Conservation (phyloP, 768 basidiomycete genomes). For the Mycena galopus region DNA sequence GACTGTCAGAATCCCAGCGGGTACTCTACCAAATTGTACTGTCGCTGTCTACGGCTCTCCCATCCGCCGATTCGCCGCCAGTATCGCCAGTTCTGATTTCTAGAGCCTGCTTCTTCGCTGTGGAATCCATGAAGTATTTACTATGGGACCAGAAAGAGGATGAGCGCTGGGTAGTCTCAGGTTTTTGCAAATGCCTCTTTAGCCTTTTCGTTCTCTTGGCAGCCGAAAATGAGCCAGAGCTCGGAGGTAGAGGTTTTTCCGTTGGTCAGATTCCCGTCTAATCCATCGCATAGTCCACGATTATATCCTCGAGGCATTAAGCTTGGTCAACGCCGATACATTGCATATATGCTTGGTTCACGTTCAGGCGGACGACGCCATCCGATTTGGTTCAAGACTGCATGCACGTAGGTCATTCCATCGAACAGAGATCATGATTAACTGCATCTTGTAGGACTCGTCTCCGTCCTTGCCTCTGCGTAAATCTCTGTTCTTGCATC, state of each 20-base stretch:
- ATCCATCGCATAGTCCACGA: slow-evolving; percentile 46
- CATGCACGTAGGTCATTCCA: slow-evolving; percentile 46
- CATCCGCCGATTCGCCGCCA: slow-evolving; percentile 27
- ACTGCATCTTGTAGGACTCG: slow-evolving; percentile 4
- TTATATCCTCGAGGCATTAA: slow-evolving; percentile 48
- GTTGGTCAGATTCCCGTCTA: not conserved
- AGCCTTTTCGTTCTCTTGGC: slow-evolving; percentile 44
- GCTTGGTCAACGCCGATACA: slow-evolving; percentile 36
- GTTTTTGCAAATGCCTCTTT: slow-evolving; percentile 45
- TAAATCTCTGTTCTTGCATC: not conserved
- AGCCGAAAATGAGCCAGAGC: slow-evolving; percentile 36
- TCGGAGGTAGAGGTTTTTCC: slow-evolving; percentile 37
- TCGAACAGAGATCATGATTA: not conserved
- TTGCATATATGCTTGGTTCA: slow-evolving; percentile 36
- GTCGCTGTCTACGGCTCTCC: slow-evolving; percentile 17
- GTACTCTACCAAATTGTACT: slow-evolving; percentile 41
- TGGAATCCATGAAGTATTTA: slow-evolving; percentile 21
- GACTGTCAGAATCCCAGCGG: slow-evolving; percentile 38
- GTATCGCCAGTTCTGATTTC: slow-evolving; percentile 42
- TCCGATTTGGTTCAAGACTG: slow-evolving; percentile 45
- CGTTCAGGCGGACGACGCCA: slow-evolving; percentile 37
- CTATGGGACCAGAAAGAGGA: slow-evolving; percentile 3
- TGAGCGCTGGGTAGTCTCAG: slow-evolving; percentile 34
- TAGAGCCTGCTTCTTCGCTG: slow-evolving; percentile 36
- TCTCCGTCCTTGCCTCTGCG: slow-evolving; percentile 1